These are phyloP conservation scores for Chaetomiaceae sp. DNA, from an alignment of 2,329 filamentous ascomycete genomes.

Conservation along the genomic window DNA sequence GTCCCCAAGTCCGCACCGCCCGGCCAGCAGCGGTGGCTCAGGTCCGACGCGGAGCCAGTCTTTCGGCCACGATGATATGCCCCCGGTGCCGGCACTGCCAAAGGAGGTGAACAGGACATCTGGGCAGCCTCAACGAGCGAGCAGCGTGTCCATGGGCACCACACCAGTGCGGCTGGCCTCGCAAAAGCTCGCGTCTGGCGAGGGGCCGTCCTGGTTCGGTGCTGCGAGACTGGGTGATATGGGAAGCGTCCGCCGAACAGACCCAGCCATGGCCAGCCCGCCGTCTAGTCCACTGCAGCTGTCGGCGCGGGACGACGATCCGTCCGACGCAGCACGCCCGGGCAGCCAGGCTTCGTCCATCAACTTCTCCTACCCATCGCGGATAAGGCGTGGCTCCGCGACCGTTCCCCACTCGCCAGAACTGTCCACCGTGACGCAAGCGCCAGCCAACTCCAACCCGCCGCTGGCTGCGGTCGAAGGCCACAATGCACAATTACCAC, in stretches of 20 bases:
- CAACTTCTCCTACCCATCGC: conserved; percentile 54
- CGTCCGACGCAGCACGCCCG: conserved; percentile 32
- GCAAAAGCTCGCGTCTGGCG: conserved; percentile 39
- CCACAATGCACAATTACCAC: conserved; percentile 17
- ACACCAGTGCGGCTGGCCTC: conserved; percentile 47
- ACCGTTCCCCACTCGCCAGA: conserved; percentile 27
- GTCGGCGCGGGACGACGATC: conserved; percentile 13
- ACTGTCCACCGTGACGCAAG: conserved; percentile 1
- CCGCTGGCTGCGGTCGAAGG: conserved; percentile 3
- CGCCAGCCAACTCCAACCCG: conserved; percentile 6
- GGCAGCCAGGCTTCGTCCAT: conserved; percentile 45
- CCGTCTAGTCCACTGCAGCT: conserved; percentile 25
- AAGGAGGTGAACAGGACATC: conserved; percentile 34
- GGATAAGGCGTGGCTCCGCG: conserved; percentile 37
- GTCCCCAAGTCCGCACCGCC: conserved; percentile 59
- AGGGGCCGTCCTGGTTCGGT: conserved; percentile 45
- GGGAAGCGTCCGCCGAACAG: conserved; percentile 40
- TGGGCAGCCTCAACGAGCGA: conserved; percentile 26
- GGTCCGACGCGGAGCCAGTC: conserved; percentile 13
- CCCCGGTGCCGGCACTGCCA: conserved; percentile 72
- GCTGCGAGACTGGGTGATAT: conserved; percentile 38
- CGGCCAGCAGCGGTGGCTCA: conserved; percentile 32
- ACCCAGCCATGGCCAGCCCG: conserved; percentile 35
- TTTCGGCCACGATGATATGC: conserved; percentile 40
- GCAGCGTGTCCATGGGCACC: conserved; percentile 36